Evolutionary conservation across 495 filamentous ascomycete genomes (phyloP).

Genomic region (Xylaria castorea): DNA sequence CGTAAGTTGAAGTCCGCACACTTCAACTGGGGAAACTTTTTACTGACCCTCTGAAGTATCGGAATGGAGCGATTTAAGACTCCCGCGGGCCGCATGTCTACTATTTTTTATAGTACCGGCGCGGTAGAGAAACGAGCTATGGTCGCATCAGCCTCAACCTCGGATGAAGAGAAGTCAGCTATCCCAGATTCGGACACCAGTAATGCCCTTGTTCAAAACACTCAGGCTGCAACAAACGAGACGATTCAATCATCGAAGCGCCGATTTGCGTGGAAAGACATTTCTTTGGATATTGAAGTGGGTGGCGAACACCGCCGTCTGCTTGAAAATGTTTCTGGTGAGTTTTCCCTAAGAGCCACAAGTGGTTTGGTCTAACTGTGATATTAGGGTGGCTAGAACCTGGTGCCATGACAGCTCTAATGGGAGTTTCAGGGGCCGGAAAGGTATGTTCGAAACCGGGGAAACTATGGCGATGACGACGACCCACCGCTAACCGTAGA

Average conservation of each 20-base stretch:
- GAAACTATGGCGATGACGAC: background rate
- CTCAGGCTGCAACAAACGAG: background rate
- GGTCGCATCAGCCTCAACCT: conserved; percentile 39
- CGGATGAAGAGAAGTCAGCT: conserved; percentile 7
- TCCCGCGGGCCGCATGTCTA: conserved; percentile 37
- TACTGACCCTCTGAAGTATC: conserved; percentile 27
- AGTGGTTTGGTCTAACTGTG: background rate
- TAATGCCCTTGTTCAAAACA: background rate
- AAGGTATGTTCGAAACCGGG: conserved; percentile 59
- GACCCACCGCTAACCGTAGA: background rate
- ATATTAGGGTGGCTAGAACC: conserved; percentile 78
- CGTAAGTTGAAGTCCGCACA: conserved; percentile 50
- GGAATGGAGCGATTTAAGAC: conserved; percentile 41
- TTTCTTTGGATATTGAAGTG: conserved; percentile 84
- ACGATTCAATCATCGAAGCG: conserved; percentile 53
- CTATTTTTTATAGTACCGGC: conserved; percentile 36
- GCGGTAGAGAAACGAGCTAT: conserved; percentile 36
- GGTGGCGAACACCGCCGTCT: conserved; percentile 72
- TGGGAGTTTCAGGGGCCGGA: conserved; percentile 73
- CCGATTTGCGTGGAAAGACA: conserved; percentile 76
- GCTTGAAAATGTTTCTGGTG: conserved; percentile 70
- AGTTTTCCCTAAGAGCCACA: background rate
- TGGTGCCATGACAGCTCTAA: conserved; percentile 81
- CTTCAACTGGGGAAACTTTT: background rate
- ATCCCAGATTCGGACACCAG: background rate